phyloP scores from a whole-genome alignment of 1,284 basidiomycete species.

The Crepidotus sp. region DNA sequence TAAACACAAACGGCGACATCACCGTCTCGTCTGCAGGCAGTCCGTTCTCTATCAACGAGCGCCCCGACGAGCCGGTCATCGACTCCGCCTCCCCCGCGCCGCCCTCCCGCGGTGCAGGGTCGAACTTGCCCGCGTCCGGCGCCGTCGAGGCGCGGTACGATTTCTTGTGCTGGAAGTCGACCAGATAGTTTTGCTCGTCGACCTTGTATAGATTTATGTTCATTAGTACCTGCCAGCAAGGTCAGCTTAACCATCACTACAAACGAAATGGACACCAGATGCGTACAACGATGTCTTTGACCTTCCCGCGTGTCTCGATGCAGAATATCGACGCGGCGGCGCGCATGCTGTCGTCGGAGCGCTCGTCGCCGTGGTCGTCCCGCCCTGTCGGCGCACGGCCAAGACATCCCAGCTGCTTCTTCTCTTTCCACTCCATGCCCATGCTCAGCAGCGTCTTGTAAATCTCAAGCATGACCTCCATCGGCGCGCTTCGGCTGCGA shows the following conservation, averaged over 20 bases:
- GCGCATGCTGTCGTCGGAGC: slow-evolving; percentile 59
- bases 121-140: slow-evolving; percentile 56
- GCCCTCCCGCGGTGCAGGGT: slow-evolving; percentile 39
- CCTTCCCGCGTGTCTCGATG: slow-evolving; percentile 87
- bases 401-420: slow-evolving; percentile 61
- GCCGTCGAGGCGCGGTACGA: slow-evolving; percentile 68
- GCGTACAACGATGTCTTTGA: slow-evolving; percentile 86
- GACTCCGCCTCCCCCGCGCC: slow-evolving; percentile 22
- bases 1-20: slow-evolving; percentile 91
- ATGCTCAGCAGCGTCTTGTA: slow-evolving; percentile 87
- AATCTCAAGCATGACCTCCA: slow-evolving; percentile 99
- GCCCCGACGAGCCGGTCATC: slow-evolving; percentile 32
- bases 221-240: slow-evolving; percentile 72
- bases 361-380: slow-evolving; percentile 39
- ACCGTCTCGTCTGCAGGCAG: slow-evolving; percentile 61
- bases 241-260: slow-evolving; percentile 5
- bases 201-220: slow-evolving; percentile 96
- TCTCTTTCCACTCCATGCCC: slow-evolving; percentile 98
- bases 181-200: slow-evolving; percentile 92
- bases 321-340: slow-evolving; percentile 78
- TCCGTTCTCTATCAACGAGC: slow-evolving; percentile 40
- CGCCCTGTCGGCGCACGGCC: slow-evolving; percentile 35
- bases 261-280: slow-evolving; percentile 16
- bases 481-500: slow-evolving; percentile 87
- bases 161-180: slow-evolving; percentile 96